Percentiles rank a stretch among this genome's conserved stretches.
These are phyloP conservation scores for Sinapis alba DNA, from an alignment of 441 rosid genomes.

Conservation along the genomic window DNA sequence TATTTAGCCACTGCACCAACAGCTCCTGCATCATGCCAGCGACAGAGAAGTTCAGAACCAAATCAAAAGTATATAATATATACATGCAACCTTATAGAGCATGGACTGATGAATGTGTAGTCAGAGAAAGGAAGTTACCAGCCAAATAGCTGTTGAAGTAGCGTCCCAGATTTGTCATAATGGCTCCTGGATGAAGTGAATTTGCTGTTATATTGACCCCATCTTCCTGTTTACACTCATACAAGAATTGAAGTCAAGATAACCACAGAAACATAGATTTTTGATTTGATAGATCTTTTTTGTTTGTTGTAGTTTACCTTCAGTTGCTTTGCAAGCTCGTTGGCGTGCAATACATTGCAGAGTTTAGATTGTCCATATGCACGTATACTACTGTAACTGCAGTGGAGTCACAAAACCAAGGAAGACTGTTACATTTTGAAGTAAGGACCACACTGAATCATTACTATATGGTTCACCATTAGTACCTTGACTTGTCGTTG, in stretches of 20 bases:
- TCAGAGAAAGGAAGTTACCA: slow-evolving; percentile 43
- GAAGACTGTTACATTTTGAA: slow-evolving; percentile 1
- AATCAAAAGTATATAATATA: background rate
- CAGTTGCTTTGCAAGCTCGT: slow-evolving; percentile 57
- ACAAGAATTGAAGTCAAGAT: background rate
- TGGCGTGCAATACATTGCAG: slow-evolving; percentile 59
- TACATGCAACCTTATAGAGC: background rate
- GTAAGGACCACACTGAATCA: background rate
- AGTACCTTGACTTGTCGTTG: slow-evolving; percentile 59
- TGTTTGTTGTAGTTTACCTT: slow-evolving; percentile 40
- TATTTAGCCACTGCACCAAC: slow-evolving; percentile 45
- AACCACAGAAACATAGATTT: background rate
- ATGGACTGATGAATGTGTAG: background rate
- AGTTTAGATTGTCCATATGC: slow-evolving; percentile 69
- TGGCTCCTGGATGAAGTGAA: slow-evolving; percentile 64
- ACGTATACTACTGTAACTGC: slow-evolving; percentile 46
- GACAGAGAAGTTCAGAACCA: slow-evolving; percentile 12
- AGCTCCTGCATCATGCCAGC: slow-evolving; percentile 46
- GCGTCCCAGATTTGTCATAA: slow-evolving; percentile 53
- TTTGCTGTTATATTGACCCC: slow-evolving; percentile 62
- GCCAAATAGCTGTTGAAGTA: slow-evolving; percentile 36
- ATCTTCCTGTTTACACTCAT: slow-evolving; percentile 52
- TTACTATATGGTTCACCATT: background rate
- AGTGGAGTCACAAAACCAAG: background rate
- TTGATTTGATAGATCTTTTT: background rate